phyloP scores from a whole-genome alignment of 1,284 basidiomycete genomes.

The Sutorius eximius region DNA sequence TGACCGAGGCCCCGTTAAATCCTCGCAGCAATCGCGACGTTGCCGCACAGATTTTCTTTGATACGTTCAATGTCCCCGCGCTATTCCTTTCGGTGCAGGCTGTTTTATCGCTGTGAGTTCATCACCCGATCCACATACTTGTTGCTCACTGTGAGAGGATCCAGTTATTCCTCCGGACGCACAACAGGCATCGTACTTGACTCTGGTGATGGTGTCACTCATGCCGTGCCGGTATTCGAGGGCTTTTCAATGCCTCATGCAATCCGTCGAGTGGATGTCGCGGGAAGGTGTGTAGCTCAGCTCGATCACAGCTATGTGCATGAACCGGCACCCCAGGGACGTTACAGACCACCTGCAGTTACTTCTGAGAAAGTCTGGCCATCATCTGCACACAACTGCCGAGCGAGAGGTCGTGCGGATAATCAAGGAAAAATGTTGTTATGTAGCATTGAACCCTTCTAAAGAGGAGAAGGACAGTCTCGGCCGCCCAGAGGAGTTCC shows the following conservation, averaged over 20 bases:
- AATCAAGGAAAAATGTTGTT: constrained; percentile 98
- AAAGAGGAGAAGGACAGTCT: constrained; percentile 94
- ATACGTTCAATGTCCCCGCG: constrained; percentile 99
- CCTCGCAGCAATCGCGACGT: constrained; percentile 92
- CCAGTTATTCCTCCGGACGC: constrained; percentile 96
- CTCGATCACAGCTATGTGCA: constrained; percentile 8
- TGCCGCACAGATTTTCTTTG: constrained; percentile 97
- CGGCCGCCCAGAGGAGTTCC: constrained; percentile 85
- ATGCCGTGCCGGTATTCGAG: constrained; percentile 98
- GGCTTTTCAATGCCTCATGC: constrained; percentile 99
- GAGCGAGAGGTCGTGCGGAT: constrained; percentile 97
- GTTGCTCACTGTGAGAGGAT: constrained; percentile 16
- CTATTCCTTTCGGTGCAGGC: constrained; percentile 97
- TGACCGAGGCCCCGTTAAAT: constrained; percentile 95
- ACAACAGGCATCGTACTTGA: constrained; percentile 99
- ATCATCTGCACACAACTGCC: constrained; percentile 94
- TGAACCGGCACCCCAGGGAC: constrained; percentile 56
- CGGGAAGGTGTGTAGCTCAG: constrained; percentile 67
- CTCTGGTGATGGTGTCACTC: constrained; percentile 98
- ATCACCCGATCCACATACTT: not conserved
- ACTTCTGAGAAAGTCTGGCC: constrained; percentile 90
- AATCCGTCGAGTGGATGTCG: constrained; percentile 93
- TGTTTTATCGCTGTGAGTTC: constrained; percentile 85
- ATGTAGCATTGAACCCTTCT: constrained; percentile 85
- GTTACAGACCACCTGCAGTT: constrained; percentile 96